Evolutionary conservation across 768 basidiomycete species (phyloP), one percentile per base, ranked within the genome.

Genomic region (Wakefieldia striispora): DNA sequence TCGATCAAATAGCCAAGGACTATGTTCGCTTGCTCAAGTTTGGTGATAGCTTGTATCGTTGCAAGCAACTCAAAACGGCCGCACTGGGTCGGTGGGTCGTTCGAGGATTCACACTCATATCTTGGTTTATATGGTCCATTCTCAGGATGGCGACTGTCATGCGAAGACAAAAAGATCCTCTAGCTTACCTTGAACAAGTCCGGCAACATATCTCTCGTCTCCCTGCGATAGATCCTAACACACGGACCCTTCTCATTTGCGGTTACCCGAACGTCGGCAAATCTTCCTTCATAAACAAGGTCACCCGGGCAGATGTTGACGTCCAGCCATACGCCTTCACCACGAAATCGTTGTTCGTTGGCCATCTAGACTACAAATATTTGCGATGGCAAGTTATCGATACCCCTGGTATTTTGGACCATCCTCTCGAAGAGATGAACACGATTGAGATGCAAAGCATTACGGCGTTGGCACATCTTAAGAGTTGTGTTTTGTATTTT

Each of bases 401-500:
- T 77, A 99, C 97, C 35, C 97, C 97, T 2, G 97, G 97, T 51
- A 87, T 99, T 51, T 79, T 99, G 57, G 97, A 99, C 67, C 97
- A 98, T 69, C 95, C 95, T 2, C 77, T 98, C 27, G 95, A 99
- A 71, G 97, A 99, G 44, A 98, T 99, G 97, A 98, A 98, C 77
- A 98, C 95, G 51, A 99, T 99, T 60, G 97, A 99, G 74, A 99
- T 98, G 95, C 97, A 99, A 77, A 95, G 91, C 60, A 97, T 97
- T 66, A 98, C 95, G 33, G 97, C 97, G 13, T 76, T 99, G 54
- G 97, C 97, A 7, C 97, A 99, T 72, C 73, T 99, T 39, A 92
- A 97, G 71, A 83, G 86, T 57, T 95, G 92, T 65, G 79, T 98
- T 10, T 72, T 99, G 67, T 99, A 98, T 74, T 99, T 98, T 67